Evolutionary conservation across 2,329 filamentous ascomycete species (phyloP), one percentile per base, ranked within the genome.

Genomic region (Penicillium sp.): DNA sequence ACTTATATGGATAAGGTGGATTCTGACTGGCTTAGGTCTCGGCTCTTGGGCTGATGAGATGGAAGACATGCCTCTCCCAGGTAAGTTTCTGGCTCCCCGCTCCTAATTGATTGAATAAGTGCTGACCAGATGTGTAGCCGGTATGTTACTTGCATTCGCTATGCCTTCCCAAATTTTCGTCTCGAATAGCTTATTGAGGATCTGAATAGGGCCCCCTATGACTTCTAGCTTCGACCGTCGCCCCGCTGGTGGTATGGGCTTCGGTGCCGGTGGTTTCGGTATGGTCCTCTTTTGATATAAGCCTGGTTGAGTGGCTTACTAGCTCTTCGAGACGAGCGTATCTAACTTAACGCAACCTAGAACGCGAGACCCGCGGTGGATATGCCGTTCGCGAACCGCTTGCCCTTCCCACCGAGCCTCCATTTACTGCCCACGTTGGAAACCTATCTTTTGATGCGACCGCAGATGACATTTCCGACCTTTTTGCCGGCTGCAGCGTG

Each of bases 31-130:
- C 50, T 48, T 61, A 86, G 82, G 79, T 60, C 77, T 84, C 64
- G 89, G 91, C 64, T 97, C 93, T 57, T 98, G 93, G 93, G 93
- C 93, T 60, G 94, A 98, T 73, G 93, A 98, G 68, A 95, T 98
- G 74, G 93, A 98, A 71, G 89, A 95, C 62, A 75, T 77, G 70
- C 78, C 79, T 49, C 79, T 86, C 53, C 80, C 82, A 68, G 75
- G 86, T 91, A 78, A 75, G 83, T 74, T 42, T 5, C 38, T 35
- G 29, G 27, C 37, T 44, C 40, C 44, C 30, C 36, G 36, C 43
- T 31, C 31, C 34, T 35, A 26, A 28, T 40, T 17, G 32, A 36
- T 28, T 28, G 25, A 23, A 33, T 20, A 21, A 18, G 30, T 39
- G 33, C 45, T 55, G 42, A 56, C 28, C 23, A 43, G 30, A 27